Evolutionary conservation across 2,329 filamentous ascomycete genomes (phyloP).

Genomic region (Colletotrichum filicis): DNA sequence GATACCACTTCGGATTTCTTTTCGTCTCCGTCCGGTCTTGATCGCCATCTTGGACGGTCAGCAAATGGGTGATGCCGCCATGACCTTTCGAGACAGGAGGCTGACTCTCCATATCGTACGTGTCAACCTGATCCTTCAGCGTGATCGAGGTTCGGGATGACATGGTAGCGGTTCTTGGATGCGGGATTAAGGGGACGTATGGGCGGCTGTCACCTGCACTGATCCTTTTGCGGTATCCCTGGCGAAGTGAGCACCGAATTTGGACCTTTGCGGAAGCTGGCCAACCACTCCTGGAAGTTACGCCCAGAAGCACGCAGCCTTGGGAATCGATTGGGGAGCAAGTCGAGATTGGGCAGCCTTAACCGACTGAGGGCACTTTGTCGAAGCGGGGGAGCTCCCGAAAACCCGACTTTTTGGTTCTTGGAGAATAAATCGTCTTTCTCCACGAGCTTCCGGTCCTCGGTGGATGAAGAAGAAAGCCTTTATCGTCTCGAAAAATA

Average conservation of each 20-base stretch:
- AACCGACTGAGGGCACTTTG: not conserved
- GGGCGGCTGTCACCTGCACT: not conserved
- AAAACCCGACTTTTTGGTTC: not conserved
- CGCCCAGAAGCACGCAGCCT: not conserved
- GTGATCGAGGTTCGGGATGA: slow-evolving; percentile 11
- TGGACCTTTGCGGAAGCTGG: not conserved
- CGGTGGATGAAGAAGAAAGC: not conserved
- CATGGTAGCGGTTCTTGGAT: slow-evolving; percentile 6
- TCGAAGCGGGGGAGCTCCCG: not conserved
- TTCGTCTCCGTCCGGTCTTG: slow-evolving; percentile 44
- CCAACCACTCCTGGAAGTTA: too few relatives aligned
- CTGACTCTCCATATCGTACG: slow-evolving; percentile 29
- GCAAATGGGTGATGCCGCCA: slow-evolving; percentile 39
- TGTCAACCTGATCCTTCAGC: slow-evolving; percentile 16
- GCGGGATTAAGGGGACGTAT: not conserved
- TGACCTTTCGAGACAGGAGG: slow-evolving; percentile 16
- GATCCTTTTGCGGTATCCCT: not conserved
- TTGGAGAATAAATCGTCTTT: not conserved
- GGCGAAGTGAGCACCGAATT: not conserved
- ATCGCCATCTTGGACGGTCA: slow-evolving; percentile 43
- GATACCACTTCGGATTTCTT: slow-evolving; percentile 53
- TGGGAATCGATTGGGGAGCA: not conserved
- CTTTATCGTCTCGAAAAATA: not conserved
- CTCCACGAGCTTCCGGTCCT: not conserved
- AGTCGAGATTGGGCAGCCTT: not conserved